A percentile compares a stretch with the other conserved stretches of the same genome.
Conservation (phyloP, 1,139 yeast species). For the Protomyces gravidus region DNA sequence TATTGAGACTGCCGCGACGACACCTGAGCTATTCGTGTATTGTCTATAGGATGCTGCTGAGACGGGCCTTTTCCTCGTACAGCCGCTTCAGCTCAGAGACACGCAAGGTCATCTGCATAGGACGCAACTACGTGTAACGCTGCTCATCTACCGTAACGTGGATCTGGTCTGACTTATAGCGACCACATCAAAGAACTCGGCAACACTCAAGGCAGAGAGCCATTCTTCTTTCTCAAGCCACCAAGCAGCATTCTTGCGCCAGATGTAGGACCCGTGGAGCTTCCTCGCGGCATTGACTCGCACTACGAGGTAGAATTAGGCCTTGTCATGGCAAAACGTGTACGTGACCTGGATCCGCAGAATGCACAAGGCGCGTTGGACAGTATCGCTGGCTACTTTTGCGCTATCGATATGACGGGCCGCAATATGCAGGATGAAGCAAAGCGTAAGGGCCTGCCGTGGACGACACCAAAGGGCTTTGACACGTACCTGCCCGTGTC, state of each 20-base stretch:
- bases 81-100: conserved; percentile 28
- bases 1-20: neutral
- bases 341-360: conserved; percentile 57
- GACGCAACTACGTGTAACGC: conserved; percentile 68
- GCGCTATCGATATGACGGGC: conserved; percentile 91
- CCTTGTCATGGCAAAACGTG: conserved; percentile 58
- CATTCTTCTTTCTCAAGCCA: conserved; percentile 90
- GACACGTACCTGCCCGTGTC: conserved; percentile 84
- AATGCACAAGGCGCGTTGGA: conserved; percentile 53
- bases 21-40: no score
- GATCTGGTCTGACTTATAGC: no score
- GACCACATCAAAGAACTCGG: conserved; percentile 89
- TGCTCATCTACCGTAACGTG: no score
- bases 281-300: conserved; percentile 74
- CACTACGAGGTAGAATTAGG: conserved; percentile 96
- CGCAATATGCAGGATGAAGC: conserved; percentile 95
- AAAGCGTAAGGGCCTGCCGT: conserved; percentile 87
- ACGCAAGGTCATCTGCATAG: conserved; percentile 82
- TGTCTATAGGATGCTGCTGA: no score
- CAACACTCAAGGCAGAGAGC: conserved; percentile 67
- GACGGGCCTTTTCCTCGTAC: neutral
- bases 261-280: conserved; percentile 66
- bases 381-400: conserved; percentile 75
- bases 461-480: conserved; percentile 95
- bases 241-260: conserved; percentile 48